Conservation (phyloP, 73 alveolate genomes). For the Paramecium bursaria region DNA sequence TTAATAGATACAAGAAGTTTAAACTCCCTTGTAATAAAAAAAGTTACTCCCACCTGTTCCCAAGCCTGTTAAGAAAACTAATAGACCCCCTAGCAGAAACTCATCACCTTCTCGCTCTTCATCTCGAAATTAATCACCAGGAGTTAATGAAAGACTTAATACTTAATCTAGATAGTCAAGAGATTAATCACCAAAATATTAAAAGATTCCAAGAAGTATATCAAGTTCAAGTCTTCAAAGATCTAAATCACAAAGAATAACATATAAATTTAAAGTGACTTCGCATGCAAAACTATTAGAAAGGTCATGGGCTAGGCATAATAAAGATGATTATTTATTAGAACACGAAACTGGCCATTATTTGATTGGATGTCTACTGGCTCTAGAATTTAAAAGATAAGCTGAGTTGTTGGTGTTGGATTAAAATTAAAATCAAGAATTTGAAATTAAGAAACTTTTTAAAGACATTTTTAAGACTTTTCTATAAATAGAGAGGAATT, state of each 20-base stretch:
- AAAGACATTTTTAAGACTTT: background rate
- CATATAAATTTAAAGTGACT: background rate
- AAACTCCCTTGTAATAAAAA: background rate
- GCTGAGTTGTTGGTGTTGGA: background rate
- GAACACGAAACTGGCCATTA: slow-evolving; percentile 61
- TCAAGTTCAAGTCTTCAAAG: slow-evolving; percentile 49
- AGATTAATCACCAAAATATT: slow-evolving; percentile 7
- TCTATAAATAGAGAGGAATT: slow-evolving; percentile 24
- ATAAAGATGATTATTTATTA: background rate
- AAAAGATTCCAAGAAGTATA: slow-evolving; percentile 29
- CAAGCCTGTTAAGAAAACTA: background rate
- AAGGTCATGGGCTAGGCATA: slow-evolving; percentile 46
- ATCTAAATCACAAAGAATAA: background rate
- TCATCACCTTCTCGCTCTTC: background rate
- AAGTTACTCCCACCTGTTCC: background rate
- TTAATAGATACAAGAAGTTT: background rate
- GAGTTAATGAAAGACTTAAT: slow-evolving; percentile 5
- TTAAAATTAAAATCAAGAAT: background rate
- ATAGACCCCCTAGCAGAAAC: background rate
- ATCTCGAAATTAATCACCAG: slow-evolving; percentile 9
- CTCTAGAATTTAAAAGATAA: slow-evolving; percentile 8
- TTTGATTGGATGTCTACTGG: slow-evolving; percentile 46
- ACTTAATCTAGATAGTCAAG: slow-evolving; percentile 7
- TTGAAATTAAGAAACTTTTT: background rate
- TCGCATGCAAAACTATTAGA: slow-evolving; percentile 15